Evolutionary conservation across 2,329 filamentous ascomycete species (phyloP).

Genomic region (Fusarium humuli): DNA sequence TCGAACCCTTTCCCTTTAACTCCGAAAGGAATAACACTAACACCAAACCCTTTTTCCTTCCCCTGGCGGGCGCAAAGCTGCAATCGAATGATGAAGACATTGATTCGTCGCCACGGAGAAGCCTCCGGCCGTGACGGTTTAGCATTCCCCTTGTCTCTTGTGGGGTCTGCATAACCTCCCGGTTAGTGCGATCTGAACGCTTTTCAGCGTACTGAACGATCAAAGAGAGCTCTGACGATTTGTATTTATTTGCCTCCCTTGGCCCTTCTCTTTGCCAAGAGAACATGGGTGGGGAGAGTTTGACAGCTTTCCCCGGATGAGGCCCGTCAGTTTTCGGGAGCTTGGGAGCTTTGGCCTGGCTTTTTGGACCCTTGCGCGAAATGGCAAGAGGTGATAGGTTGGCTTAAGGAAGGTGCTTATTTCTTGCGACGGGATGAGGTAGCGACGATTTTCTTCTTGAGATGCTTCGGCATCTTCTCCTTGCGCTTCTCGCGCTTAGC

Average conservation of each 20-base stretch:
- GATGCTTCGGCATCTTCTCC: conserved; percentile 94
- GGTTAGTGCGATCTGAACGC: conserved; percentile 54
- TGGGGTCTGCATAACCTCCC: conserved; percentile 34
- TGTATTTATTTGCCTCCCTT: conserved; percentile 10
- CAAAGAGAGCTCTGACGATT: conserved; percentile 65
- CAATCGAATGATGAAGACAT: conserved; percentile 63
- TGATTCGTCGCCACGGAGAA: conserved; percentile 48
- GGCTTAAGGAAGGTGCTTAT: conserved; percentile 49
- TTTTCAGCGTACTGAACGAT: conserved; percentile 58
- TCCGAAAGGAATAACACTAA: conserved; percentile 1
- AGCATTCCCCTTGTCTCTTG: conserved; percentile 9
- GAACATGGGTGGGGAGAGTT: background rate
- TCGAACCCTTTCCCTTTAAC: background rate
- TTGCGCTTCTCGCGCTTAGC: conserved; percentile 94
- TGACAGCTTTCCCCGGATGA: conserved; percentile 7
- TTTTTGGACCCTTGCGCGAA: background rate
- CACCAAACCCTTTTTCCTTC: background rate
- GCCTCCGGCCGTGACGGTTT: conserved; percentile 46
- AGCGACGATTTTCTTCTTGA: conserved; percentile 89
- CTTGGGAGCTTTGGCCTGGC: background rate
- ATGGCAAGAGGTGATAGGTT: background rate
- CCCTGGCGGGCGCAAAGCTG: background rate
- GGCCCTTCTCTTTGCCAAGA: background rate
- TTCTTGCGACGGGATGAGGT: conserved; percentile 72
- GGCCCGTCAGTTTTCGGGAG: background rate